Evolutionary conservation across 306 rosid species (phyloP).

Genomic region (Quercus agrifolia): DNA sequence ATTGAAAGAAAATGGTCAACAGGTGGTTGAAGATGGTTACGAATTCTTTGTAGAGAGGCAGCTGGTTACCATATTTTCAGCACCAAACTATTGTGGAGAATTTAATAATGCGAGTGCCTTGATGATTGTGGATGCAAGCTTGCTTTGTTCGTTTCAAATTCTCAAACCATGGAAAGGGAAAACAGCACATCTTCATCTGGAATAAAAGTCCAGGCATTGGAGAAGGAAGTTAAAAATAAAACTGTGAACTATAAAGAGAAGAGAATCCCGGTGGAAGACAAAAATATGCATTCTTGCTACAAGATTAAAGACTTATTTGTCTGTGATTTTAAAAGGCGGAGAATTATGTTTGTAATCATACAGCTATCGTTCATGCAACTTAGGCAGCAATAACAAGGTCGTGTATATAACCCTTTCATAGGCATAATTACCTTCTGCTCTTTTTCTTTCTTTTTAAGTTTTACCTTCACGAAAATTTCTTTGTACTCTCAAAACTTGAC

Average conservation of each 20-base stretch:
- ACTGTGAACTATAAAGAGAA: not conserved
- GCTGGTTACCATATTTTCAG: constrained; percentile 82
- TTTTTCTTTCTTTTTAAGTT: not conserved
- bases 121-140: constrained; percentile 71
- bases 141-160: constrained; percentile 89
- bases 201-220: not conserved
- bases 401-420: not conserved
- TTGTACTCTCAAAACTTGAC: no score
- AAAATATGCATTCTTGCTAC: not conserved
- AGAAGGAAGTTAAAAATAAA: not conserved
- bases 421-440: not conserved
- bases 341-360: not conserved
- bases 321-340: not conserved
- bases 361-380: not conserved
- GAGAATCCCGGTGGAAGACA: not conserved
- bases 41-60: constrained; percentile 91
- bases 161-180: constrained; percentile 60
- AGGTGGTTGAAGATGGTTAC: constrained; percentile 94
- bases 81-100: constrained; percentile 94
- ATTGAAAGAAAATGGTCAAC: not conserved
- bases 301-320: not conserved
- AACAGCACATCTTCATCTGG: not conserved
- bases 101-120: constrained; percentile 90
- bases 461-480: no score
- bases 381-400: not conserved